These are phyloP conservation scores for Pyrenochaeta sp. DNA, from an alignment of 2,329 filamentous ascomycete species.

Conservation along the genomic window DNA sequence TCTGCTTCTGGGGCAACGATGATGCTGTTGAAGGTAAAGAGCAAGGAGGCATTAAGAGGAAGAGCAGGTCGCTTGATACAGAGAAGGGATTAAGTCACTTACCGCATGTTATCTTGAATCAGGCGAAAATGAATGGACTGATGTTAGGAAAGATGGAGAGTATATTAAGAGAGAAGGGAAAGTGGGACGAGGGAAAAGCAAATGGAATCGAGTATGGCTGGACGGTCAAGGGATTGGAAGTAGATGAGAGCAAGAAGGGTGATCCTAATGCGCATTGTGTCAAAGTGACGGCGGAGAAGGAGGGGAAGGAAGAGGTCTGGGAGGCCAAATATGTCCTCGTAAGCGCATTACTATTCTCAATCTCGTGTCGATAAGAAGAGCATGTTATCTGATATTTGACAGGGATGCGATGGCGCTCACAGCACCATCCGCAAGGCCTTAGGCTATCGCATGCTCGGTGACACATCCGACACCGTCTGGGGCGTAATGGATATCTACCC, in stretches of 20 bases:
- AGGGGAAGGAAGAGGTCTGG: conserved; percentile 39
- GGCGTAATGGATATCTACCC: conserved; percentile 65
- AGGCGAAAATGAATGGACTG: conserved; percentile 72
- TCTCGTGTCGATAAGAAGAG: conserved; percentile 32
- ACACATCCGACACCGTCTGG: conserved; percentile 65
- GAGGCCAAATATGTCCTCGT: conserved; percentile 51
- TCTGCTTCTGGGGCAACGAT: conserved; percentile 58
- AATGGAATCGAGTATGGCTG: conserved; percentile 64
- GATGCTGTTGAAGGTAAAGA: conserved; percentile 27
- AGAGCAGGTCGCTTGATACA: conserved; percentile 61
- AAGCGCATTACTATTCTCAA: conserved; percentile 12
- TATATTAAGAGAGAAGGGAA: conserved; percentile 31
- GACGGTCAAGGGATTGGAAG: conserved; percentile 59
- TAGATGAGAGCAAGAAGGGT: conserved; percentile 55
- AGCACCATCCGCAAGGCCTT: conserved; percentile 61
- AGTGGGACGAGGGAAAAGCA: conserved; percentile 31
- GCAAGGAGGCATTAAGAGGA: conserved; percentile 52
- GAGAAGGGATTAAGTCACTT: conserved; percentile 69
- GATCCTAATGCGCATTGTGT: conserved; percentile 43
- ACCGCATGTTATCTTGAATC: conserved; percentile 74
- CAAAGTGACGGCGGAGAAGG: conserved; percentile 43
- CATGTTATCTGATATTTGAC: neutral
- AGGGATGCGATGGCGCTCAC: conserved; percentile 64
- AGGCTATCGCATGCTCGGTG: conserved; percentile 66
- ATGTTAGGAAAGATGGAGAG: conserved; percentile 63